Evolutionary conservation across 1,139 yeast species (phyloP).

Genomic region (Sugiyamaella castrensis): DNA sequence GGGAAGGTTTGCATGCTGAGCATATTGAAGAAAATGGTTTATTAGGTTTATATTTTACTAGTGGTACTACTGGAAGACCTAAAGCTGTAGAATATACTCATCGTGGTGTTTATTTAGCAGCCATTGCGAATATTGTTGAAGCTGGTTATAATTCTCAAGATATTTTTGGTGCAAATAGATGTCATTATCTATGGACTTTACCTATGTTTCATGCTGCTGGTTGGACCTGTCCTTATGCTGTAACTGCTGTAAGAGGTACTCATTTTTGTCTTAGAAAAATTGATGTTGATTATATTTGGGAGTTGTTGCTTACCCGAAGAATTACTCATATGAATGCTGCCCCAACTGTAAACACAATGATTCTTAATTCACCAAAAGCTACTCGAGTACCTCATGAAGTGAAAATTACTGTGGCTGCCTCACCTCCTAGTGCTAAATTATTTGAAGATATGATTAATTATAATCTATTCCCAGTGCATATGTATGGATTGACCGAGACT

Average conservation of each 20-base stretch:
- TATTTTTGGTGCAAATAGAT: slow-evolving; percentile 31
- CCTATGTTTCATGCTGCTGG: slow-evolving; percentile 44
- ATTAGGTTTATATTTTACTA: slow-evolving; percentile 51
- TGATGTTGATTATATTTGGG: slow-evolving; percentile 39
- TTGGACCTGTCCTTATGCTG: slow-evolving; percentile 42
- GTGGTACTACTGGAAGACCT: slow-evolving; percentile 77
- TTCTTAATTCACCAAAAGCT: slow-evolving; percentile 37
- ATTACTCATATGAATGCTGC: slow-evolving; percentile 42
- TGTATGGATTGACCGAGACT: slow-evolving; percentile 66
- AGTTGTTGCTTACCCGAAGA: slow-evolving; percentile 30
- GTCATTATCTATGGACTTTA: slow-evolving; percentile 40
- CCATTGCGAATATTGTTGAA: slow-evolving; percentile 37
- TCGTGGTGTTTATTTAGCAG: slow-evolving; percentile 38
- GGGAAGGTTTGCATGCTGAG: slow-evolving; percentile 32
- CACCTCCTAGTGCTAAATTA: slow-evolving; percentile 40
- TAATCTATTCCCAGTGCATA: slow-evolving; percentile 49
- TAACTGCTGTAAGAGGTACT: slow-evolving; percentile 40
- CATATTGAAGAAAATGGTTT: slow-evolving; percentile 34
- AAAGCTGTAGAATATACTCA: slow-evolving; percentile 71
- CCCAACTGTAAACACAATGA: slow-evolving; percentile 41
- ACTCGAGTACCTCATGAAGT: slow-evolving; percentile 31
- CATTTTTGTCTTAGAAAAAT: slow-evolving; percentile 39
- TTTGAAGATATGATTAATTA: slow-evolving; percentile 38
- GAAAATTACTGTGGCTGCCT: slow-evolving; percentile 40
- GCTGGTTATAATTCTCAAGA: slow-evolving; percentile 36